Evolutionary conservation across 2,329 filamentous ascomycete genomes (phyloP).

Genomic region (Colletotrichum shisoi): DNA sequence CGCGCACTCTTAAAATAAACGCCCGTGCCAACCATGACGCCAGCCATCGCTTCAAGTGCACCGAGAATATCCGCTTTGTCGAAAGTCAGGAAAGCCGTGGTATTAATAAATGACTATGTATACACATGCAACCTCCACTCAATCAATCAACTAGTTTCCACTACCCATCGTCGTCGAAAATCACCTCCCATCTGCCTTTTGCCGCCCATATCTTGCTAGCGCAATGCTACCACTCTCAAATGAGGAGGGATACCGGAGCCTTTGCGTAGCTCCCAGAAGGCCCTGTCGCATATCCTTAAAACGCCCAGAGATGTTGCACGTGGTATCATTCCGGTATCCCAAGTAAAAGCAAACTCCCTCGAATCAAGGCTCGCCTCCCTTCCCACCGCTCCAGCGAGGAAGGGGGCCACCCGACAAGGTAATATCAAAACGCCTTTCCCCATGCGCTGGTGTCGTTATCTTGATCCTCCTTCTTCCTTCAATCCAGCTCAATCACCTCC

Average conservation of each 20-base stretch:
- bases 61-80: not conserved
- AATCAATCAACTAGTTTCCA: not conserved
- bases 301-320: constrained; percentile 30
- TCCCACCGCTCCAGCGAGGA: not conserved
- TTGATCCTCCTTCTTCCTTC: not conserved
- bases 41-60: not conserved
- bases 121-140: not conserved
- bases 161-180: not conserved
- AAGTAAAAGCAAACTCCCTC: constrained; percentile 23
- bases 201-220: not conserved
- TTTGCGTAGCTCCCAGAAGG: not conserved
- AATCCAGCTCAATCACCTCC: constrained; percentile 39
- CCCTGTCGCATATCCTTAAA: constrained; percentile 6
- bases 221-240: not conserved
- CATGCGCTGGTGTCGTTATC: not conserved
- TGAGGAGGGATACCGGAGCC: not conserved
- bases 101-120: not conserved
- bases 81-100: not conserved
- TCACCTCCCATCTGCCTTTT: not conserved
- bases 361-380: not conserved
- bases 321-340: constrained; percentile 35
- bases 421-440: constrained; percentile 5
- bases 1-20: constrained; percentile 22
- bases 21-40: constrained; percentile 6
- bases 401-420: not conserved